Percentiles rank a stretch among this genome's conserved stretches.
phyloP scores from a whole-genome alignment of 345 rosid species.

The Euphorbia peplus region DNA sequence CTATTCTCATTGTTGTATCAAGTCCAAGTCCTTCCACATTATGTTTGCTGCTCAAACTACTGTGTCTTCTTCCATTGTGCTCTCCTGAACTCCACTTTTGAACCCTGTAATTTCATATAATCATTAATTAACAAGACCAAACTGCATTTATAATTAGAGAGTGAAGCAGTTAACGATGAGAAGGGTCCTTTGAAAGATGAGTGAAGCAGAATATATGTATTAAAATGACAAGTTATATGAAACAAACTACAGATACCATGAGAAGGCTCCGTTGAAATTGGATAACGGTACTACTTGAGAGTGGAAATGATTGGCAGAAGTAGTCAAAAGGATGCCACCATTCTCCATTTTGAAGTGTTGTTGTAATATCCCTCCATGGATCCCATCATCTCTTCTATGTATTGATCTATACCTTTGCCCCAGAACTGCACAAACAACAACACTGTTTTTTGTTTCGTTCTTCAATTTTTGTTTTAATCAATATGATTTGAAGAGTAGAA shows the following conservation, averaged over 20 bases:
- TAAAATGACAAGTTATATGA: too few relatives aligned
- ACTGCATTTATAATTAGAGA: too few relatives aligned
- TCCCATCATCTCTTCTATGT: conserved; percentile 23
- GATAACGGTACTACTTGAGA: conserved; percentile 18
- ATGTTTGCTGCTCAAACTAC: conserved; percentile 17
- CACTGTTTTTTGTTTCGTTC: too few relatives aligned
- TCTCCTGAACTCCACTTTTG: conserved; percentile 6
- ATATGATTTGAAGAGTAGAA: too few relatives aligned
- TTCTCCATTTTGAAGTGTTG: conserved; percentile 42
- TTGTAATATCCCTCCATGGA: conserved; percentile 14
- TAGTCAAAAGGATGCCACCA: conserved; percentile 36
- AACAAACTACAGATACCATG: too few relatives aligned
- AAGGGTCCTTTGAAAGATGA: too few relatives aligned
- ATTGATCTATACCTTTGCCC: conserved; percentile 23
- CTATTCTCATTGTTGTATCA: conserved; percentile 23
- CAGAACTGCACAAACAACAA: conserved; percentile 26
- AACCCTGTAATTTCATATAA: conserved; percentile 12
- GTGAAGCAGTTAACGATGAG: too few relatives aligned
- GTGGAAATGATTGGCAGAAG: conserved; percentile 14
- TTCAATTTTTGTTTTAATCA: too few relatives aligned
- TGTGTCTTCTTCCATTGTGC: neutral
- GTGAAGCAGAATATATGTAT: too few relatives aligned
- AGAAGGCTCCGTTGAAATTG: conserved; percentile 20
- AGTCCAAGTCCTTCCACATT: conserved; percentile 7
- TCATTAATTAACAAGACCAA: too few relatives aligned